Conservation (phyloP, 371 early-diverging fungal species). For the Lichtheimia ramosa region DNA sequence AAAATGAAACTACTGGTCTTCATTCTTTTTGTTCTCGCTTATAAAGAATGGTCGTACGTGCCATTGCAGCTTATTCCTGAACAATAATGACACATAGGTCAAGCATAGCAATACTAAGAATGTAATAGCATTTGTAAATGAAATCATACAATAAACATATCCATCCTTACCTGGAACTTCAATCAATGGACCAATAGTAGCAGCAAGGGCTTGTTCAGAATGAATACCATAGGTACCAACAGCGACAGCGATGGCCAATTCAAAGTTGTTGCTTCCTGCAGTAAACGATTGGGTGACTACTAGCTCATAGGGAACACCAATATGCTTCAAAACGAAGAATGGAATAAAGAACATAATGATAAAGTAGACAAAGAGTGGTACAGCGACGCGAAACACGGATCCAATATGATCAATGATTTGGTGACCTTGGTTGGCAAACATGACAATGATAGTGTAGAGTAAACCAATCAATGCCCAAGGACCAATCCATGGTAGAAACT, state of each 20-base stretch:
- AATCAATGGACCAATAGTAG: constrained; percentile 74
- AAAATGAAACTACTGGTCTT: no score
- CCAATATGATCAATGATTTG: constrained; percentile 66
- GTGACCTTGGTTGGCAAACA: constrained; percentile 78
- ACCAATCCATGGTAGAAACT: constrained; percentile 55
- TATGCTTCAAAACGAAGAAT: constrained; percentile 32
- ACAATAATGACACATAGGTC: constrained; percentile 23
- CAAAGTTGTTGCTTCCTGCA: constrained; percentile 76
- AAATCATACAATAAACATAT: not conserved
- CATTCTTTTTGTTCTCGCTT: no score
- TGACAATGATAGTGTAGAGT: constrained; percentile 69
- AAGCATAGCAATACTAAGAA: constrained; percentile 4
- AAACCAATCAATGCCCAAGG: constrained; percentile 63
- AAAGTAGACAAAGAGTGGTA: constrained; percentile 72
- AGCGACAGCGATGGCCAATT: constrained; percentile 77
- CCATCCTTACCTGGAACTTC: constrained; percentile 68
- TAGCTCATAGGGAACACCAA: constrained; percentile 44
- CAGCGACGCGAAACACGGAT: constrained; percentile 63
- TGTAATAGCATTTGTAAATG: not conserved
- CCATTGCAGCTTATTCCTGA: constrained; percentile 32
- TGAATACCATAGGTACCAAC: constrained; percentile 68
- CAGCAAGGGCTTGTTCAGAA: constrained; percentile 66
- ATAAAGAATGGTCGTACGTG: no score
- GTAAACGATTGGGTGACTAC: constrained; percentile 71
- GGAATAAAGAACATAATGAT: constrained; percentile 56